Conservation (phyloP, 768 basidiomycete genomes). For the Termitomyces sp. region DNA sequence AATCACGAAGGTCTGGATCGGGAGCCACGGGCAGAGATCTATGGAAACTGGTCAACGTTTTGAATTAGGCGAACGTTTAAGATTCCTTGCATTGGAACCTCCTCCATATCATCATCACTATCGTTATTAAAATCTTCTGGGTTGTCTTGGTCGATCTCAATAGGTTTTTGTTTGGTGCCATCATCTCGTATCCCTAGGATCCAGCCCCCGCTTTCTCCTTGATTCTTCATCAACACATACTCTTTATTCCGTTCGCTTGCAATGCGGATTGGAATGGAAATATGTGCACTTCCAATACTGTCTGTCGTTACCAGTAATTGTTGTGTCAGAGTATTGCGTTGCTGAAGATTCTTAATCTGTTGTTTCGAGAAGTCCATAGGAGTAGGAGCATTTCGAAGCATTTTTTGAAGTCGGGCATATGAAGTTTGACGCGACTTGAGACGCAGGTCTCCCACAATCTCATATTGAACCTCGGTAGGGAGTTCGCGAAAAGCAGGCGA, state of each 20-base stretch:
- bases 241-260: slow-evolving; percentile 94
- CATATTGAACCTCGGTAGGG: slow-evolving; percentile 96
- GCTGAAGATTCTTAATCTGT: slow-evolving; percentile 86
- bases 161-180: slow-evolving; percentile 81
- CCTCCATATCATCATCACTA: slow-evolving; percentile 73
- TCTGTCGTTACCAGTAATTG: slow-evolving; percentile 91
- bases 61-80: neutral
- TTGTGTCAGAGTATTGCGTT: slow-evolving; percentile 89
- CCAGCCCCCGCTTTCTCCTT: slow-evolving; percentile 87
- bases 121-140: slow-evolving; percentile 25
- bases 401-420: slow-evolving; percentile 84
- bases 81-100: slow-evolving; percentile 59
- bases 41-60: neutral
- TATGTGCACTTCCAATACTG: slow-evolving; percentile 83
- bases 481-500: slow-evolving; percentile 88
- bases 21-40: slow-evolving; percentile 30
- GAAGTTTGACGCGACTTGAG: slow-evolving; percentile 94
- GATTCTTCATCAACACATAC: slow-evolving; percentile 93
- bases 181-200: slow-evolving; percentile 87
- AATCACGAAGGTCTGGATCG: slow-evolving; percentile 63
- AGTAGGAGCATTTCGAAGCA: slow-evolving; percentile 75
- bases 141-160: slow-evolving; percentile 72
- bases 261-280: slow-evolving; percentile 89
- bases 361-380: slow-evolving; percentile 95
- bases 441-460: slow-evolving; percentile 94